Conservation (phyloP, 192 early-diverging fungal genomes). For the Gaertneriomyces sp. region DNA sequence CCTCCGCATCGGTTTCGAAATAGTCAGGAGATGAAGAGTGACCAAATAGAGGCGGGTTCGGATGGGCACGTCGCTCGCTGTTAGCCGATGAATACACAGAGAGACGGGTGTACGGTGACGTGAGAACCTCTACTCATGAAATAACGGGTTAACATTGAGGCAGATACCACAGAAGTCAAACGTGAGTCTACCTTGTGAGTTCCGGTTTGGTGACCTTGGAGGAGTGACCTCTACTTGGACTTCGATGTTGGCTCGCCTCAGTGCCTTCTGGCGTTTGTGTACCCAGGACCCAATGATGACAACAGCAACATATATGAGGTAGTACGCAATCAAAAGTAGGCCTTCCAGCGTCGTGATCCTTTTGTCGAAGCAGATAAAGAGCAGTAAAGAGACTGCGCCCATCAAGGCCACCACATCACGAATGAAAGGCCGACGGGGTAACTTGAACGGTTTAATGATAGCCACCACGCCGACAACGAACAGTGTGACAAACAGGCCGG, state of each 20-base stretch:
- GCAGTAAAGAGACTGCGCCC: constrained; percentile 49
- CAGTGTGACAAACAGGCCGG: constrained; percentile 76
- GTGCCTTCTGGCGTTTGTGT: constrained; percentile 19
- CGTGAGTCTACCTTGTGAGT: neutral
- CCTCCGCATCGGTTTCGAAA: constrained; percentile 2
- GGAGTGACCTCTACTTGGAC: neutral
- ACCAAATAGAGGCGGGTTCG: too few relatives aligned
- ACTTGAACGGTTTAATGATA: constrained; percentile 70
- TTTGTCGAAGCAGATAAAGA: constrained; percentile 54
- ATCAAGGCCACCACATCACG: constrained; percentile 74
- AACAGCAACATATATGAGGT: constrained; percentile 57
- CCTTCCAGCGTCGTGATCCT: constrained; percentile 55
- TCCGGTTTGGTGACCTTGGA: neutral
- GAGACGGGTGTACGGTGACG: too few relatives aligned
- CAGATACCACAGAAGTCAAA: neutral
- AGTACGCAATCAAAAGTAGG: constrained; percentile 54
- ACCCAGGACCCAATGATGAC: constrained; percentile 57
- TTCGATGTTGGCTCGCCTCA: neutral
- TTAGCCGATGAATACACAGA: too few relatives aligned
- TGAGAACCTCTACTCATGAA: too few relatives aligned
- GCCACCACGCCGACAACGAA: constrained; percentile 83
- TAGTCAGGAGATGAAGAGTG: too few relatives aligned
- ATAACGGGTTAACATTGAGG: too few relatives aligned
- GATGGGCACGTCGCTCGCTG: too few relatives aligned
- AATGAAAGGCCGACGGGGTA: constrained; percentile 33